A percentile compares a stretch with the other conserved stretches of the same genome.
Conservation (phyloP, 1,284 basidiomycete genomes). For the Xerocomus amazonicus region DNA sequence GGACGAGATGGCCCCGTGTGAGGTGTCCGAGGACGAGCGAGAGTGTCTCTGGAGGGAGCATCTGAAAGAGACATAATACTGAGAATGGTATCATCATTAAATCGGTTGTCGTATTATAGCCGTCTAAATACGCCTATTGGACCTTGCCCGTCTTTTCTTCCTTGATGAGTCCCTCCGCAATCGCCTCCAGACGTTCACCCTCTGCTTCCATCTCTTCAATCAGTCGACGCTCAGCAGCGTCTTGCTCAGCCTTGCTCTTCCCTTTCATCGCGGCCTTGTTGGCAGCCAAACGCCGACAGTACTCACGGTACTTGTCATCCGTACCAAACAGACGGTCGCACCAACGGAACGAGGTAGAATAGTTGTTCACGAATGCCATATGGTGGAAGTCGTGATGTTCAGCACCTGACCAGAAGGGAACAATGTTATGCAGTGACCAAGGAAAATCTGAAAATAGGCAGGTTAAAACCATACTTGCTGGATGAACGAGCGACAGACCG, state of each 20-base stretch:
- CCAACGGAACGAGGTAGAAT: conserved; percentile 90
- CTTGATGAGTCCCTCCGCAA: conserved; percentile 33
- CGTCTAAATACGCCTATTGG: conserved; percentile 17
- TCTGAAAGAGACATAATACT: not conserved
- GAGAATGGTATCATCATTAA: not conserved
- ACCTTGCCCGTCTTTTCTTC: conserved; percentile 20
- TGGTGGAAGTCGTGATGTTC: conserved; percentile 99
- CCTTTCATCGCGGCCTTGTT: conserved; percentile 55
- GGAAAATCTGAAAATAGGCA: conserved; percentile 69
- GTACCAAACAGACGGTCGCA: conserved; percentile 86
- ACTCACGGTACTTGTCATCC: conserved; percentile 79
- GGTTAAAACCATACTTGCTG: not conserved
- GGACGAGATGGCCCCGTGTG: conserved; percentile 24
- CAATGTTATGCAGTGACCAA: conserved; percentile 91
- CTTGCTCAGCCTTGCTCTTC: conserved; percentile 50
- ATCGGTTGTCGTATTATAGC: not conserved
- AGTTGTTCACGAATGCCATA: conserved; percentile 90
- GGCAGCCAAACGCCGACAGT: conserved; percentile 57
- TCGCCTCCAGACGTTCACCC: conserved; percentile 67
- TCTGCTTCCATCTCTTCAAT: conserved; percentile 66
- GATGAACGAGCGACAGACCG: conserved; percentile 41
- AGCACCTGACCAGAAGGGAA: conserved; percentile 98
- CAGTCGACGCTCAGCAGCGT: conserved; percentile 54
- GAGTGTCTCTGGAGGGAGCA: conserved; percentile 49
- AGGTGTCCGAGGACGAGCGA: conserved; percentile 42